Percentiles rank a stretch among this genome's conserved stretches.
phyloP scores from a whole-genome alignment of 169 alveolate species.

The Eimeria tenella region DNA sequence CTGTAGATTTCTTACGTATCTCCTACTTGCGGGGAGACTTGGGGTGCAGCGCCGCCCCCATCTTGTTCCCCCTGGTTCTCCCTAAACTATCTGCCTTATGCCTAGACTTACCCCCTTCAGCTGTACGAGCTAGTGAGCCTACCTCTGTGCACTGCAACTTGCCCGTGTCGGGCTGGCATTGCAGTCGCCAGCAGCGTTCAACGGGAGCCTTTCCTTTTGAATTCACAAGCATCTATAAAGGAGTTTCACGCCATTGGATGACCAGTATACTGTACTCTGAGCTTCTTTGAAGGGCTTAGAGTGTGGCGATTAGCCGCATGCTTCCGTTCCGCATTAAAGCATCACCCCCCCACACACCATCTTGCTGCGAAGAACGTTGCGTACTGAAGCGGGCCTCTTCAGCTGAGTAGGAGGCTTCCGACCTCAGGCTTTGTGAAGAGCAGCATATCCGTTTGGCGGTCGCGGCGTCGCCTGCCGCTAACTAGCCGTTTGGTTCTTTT shows the following conservation, averaged over 20 bases:
- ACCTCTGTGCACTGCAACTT: neutral
- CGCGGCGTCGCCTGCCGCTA: neutral
- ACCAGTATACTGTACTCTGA: neutral
- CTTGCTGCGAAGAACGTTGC: too few relatives aligned
- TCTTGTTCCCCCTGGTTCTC: neutral
- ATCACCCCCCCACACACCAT: neutral
- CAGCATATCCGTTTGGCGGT: neutral
- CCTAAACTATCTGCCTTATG: neutral
- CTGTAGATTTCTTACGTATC: neutral
- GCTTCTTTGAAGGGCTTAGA: neutral
- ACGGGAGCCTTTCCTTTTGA: neutral
- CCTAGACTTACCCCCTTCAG: neutral
- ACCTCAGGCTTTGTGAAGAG: too few relatives aligned
- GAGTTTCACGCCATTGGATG: too few relatives aligned
- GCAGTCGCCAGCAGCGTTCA: neutral
- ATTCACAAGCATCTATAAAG: too few relatives aligned
- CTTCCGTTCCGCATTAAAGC: neutral
- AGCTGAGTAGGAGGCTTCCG: too few relatives aligned
- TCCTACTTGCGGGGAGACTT: neutral
- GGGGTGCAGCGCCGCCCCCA: constrained; percentile 26
- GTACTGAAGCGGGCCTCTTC: too few relatives aligned
- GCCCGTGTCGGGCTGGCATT: neutral
- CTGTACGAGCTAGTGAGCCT: neutral
- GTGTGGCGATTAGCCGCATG: neutral
- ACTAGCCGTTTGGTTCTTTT: too few relatives aligned